Evolutionary conservation across 805 yeast species (phyloP).

Genomic region (Lachancea thermotolerans): DNA sequence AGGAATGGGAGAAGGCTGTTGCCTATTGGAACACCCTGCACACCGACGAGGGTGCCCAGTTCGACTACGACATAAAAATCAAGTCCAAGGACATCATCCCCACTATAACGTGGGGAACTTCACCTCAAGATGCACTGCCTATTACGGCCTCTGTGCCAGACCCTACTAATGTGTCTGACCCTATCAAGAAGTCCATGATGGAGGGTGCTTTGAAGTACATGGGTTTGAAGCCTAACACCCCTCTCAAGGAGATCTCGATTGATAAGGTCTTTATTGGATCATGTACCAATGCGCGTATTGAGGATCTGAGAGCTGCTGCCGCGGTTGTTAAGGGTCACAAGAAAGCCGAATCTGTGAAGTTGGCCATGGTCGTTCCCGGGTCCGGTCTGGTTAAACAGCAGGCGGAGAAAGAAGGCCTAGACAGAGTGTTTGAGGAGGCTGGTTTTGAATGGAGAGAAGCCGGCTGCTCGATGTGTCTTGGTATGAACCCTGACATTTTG

Average conservation of each 20-base stretch:
- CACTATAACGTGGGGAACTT: conserved; percentile 98
- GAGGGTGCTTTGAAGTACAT: conserved; percentile 87
- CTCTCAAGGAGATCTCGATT: conserved; percentile 62
- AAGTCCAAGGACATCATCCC: conserved; percentile 84
- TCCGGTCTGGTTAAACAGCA: conserved; percentile 90
- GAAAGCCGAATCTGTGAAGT: conserved; percentile 72
- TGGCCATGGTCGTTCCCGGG: conserved; percentile 93
- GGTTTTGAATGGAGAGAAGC: conserved; percentile 99
- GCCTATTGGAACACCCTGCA: conserved; percentile 83
- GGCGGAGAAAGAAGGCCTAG: conserved; percentile 93
- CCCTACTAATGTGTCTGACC: conserved; percentile 66
- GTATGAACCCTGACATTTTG: conserved; percentile 98
- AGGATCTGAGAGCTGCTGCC: conserved; percentile 95
- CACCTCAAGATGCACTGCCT: conserved; percentile 98
- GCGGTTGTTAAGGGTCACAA: conserved; percentile 83
- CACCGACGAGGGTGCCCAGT: conserved; percentile 84
- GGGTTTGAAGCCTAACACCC: conserved; percentile 82
- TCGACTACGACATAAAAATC: conserved; percentile 77
- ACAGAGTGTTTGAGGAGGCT: conserved; percentile 82
- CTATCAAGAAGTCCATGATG: conserved; percentile 74
- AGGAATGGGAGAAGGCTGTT: conserved; percentile 91
- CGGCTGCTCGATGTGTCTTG: conserved; percentile 98
- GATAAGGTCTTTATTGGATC: conserved; percentile 98
- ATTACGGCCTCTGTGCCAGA: conserved; percentile 88
- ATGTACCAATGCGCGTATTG: conserved; percentile 96